Conservation (phyloP, 2,329 filamentous ascomycete genomes). For the Apiospora hydei region DNA sequence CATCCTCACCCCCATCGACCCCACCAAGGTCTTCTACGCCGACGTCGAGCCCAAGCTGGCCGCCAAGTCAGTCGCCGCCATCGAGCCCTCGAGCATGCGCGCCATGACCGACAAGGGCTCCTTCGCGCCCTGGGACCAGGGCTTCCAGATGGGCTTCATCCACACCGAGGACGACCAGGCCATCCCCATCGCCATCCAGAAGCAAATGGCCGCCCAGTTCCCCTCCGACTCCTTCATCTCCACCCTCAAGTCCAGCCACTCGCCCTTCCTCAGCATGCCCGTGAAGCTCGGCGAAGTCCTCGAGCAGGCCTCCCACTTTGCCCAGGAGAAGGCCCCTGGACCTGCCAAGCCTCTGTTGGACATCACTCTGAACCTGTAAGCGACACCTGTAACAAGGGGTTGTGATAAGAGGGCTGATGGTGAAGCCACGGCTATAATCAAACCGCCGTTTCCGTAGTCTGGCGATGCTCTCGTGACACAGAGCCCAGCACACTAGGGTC, state of each 20-base stretch:
- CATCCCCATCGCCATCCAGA: conserved; percentile 24
- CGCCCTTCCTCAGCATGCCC: conserved; percentile 24
- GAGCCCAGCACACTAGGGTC: no score
- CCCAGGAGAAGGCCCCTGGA: background rate
- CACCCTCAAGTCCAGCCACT: conserved; percentile 29
- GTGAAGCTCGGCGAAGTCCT: conserved; percentile 23
- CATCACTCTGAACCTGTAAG: background rate
- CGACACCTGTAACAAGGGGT: background rate
- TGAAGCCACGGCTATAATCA: no score
- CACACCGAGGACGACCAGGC: conserved; percentile 28
- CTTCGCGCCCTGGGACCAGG: conserved; percentile 28
- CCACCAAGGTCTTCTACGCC: conserved; percentile 24
- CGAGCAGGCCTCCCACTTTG: background rate
- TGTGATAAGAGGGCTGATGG: no score
- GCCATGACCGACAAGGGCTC: conserved; percentile 12
- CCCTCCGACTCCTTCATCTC: conserved; percentile 27
- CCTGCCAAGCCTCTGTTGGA: background rate
- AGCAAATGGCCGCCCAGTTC: conserved; percentile 26
- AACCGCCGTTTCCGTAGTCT: no score
- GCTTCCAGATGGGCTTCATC: conserved; percentile 30
- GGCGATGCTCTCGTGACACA: no score
- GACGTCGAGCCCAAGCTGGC: conserved; percentile 28
- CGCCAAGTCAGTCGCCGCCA: conserved; percentile 14
- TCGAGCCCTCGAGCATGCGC: conserved; percentile 23
- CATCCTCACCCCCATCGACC: conserved; percentile 20